Conservation (phyloP, 331 rosid genomes). For the Dryas integrifolia region DNA sequence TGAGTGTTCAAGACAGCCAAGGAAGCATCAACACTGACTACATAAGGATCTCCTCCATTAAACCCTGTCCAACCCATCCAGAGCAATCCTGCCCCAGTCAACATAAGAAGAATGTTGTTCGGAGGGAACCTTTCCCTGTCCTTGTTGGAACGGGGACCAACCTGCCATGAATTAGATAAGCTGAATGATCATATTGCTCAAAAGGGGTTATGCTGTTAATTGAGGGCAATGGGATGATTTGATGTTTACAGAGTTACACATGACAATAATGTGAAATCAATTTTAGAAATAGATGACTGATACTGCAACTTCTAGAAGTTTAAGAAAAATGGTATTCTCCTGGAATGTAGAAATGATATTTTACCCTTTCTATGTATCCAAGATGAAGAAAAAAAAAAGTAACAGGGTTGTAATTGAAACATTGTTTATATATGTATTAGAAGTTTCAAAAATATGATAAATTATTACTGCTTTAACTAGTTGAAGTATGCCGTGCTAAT, state of each 20-base stretch:
- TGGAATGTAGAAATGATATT: neutral
- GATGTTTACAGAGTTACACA: too few species aligned
- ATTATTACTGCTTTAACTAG: neutral
- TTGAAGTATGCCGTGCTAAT: neutral
- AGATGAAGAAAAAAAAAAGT: neutral
- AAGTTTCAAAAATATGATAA: neutral
- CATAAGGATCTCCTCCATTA: constrained; percentile 37
- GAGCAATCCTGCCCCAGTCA: constrained; percentile 35
- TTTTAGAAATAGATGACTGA: neutral
- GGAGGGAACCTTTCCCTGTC: constrained; percentile 40
- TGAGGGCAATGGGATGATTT: neutral
- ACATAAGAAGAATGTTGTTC: constrained; percentile 39
- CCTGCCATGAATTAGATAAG: constrained; percentile 18
- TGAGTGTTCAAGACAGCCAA: constrained; percentile 38
- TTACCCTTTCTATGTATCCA: neutral
- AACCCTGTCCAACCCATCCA: constrained; percentile 44
- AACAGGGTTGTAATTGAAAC: neutral
- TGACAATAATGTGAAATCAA: neutral
- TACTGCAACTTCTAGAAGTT: neutral
- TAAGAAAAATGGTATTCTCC: neutral
- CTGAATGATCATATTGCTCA: neutral
- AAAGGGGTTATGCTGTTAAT: neutral
- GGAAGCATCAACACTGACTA: constrained; percentile 35
- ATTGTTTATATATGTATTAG: neutral
- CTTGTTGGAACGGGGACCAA: constrained; percentile 30